Conservation (phyloP, 371 early-diverging fungal species). For the Syncephalastrum monosporum region DNA sequence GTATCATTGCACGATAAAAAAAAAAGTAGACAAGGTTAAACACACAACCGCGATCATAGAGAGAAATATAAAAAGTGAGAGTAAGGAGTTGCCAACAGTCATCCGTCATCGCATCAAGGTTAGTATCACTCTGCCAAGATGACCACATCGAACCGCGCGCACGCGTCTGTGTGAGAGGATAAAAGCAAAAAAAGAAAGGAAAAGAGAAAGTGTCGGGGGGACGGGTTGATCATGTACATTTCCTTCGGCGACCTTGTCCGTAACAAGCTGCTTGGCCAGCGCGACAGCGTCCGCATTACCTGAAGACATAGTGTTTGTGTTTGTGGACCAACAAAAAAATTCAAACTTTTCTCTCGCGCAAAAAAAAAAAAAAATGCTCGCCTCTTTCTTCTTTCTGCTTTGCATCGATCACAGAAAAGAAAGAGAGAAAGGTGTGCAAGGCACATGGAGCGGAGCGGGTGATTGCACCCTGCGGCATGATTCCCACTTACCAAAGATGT, state of each 20-base stretch:
- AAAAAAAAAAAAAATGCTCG: too few species aligned
- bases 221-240: conserved; percentile 23
- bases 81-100: not conserved
- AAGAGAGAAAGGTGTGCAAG: not conserved
- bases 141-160: conserved; percentile 5
- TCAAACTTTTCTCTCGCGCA: too few species aligned
- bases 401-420: not conserved
- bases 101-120: conserved; percentile 3
- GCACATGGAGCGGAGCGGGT: not conserved
- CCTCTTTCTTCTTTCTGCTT: too few species aligned
- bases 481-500: conserved; percentile 34
- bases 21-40: conserved; percentile 1
- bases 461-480: not conserved
- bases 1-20: conserved; percentile 5
- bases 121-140: conserved; percentile 7
- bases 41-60: not conserved
- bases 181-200: conserved; percentile 10
- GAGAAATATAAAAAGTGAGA: not conserved
- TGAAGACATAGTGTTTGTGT: conserved; percentile 13
- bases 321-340: conserved; percentile 12
- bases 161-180: too few species aligned
- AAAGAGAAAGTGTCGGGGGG: conserved; percentile 1
- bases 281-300: conserved; percentile 56
- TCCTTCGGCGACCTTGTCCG: conserved; percentile 59
- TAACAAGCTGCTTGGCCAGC: conserved; percentile 54